Conservation (phyloP, 129 eudicot genomes). For the Silybum marianum region DNA sequence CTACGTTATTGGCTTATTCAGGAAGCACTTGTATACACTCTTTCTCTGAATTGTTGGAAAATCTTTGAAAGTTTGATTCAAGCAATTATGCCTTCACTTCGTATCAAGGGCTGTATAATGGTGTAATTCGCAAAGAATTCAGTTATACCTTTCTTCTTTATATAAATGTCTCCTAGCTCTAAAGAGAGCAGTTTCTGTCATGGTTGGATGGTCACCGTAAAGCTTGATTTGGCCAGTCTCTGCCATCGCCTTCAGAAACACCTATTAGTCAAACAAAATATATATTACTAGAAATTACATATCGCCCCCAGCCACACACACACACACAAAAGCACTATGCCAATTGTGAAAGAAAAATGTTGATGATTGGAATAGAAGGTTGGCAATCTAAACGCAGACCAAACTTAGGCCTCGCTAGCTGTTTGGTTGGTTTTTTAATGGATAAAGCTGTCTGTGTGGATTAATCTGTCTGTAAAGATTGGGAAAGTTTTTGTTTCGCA, state of each 20-base stretch:
- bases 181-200: constrained; percentile 89
- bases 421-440: no score
- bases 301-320: background rate
- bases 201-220: constrained; percentile 87
- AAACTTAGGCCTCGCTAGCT: background rate
- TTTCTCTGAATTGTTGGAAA: no score
- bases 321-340: background rate
- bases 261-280: constrained; percentile 44
- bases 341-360: background rate
- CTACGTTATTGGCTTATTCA: no score
- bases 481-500: no score
- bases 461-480: no score
- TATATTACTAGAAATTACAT: background rate
- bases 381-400: background rate
- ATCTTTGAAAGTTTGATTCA: background rate
- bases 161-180: constrained; percentile 93
- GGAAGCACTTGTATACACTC: no score
- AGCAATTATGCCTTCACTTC: background rate
- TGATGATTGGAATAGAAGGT: background rate
- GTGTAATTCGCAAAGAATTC: background rate
- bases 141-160: constrained; percentile 84
- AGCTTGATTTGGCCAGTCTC: constrained; percentile 96
- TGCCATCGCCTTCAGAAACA: constrained; percentile 98
- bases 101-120: background rate
- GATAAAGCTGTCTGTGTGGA: no score